phyloP scores from a whole-genome alignment of 805 yeast species.

The Maudiozyma barnettii region DNA sequence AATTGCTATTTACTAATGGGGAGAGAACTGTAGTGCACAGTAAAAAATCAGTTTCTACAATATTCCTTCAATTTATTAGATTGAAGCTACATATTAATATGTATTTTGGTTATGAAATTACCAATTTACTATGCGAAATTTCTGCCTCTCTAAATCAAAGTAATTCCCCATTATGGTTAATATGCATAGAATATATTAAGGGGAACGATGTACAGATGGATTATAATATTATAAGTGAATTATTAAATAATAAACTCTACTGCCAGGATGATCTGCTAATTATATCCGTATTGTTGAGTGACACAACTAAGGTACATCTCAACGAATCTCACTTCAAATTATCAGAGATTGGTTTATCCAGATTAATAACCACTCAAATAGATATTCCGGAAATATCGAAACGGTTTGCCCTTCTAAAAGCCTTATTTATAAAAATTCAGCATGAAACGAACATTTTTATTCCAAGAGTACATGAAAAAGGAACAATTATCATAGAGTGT shows the following conservation, averaged over 20 bases:
- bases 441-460: background rate
- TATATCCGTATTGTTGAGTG: background rate
- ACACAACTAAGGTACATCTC: background rate
- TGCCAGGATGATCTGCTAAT: background rate
- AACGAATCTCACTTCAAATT: background rate
- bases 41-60: background rate
- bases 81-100: background rate
- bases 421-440: background rate
- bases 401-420: background rate
- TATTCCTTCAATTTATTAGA: background rate
- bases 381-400: background rate
- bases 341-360: background rate
- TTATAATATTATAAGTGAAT: background rate
- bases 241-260: background rate
- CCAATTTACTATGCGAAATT: background rate
- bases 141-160: background rate
- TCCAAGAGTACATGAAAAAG: background rate
- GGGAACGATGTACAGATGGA: background rate
- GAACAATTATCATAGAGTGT: background rate
- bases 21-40: too few species aligned
- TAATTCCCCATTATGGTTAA: background rate
- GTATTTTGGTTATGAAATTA: background rate
- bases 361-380: background rate
- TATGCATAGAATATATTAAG: background rate
- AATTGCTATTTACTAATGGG: too few species aligned